Evolutionary conservation across 352 stramenopile genomes (phyloP).

Genomic region (Poterioochromonas sp.): DNA sequence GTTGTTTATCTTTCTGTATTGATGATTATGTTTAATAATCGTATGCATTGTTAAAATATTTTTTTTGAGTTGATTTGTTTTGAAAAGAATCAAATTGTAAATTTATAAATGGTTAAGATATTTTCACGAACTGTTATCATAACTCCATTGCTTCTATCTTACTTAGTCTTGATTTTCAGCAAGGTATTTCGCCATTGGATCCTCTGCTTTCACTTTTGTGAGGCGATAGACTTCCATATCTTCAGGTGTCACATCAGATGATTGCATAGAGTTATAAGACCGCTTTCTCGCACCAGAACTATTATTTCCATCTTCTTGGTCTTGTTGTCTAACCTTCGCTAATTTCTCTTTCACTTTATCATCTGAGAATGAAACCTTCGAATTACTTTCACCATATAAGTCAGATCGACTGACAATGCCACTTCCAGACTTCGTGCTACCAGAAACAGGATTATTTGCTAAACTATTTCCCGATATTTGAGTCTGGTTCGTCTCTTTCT

Average conservation of each 20-base stretch:
- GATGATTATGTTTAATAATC: no score
- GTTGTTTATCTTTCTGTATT: no score
- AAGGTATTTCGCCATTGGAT: slow-evolving; percentile 86
- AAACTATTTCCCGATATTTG: background rate
- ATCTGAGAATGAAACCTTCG: slow-evolving; percentile 64
- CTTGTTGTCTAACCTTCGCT: slow-evolving; percentile 49
- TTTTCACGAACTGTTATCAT: no score
- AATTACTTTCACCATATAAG: slow-evolving; percentile 63
- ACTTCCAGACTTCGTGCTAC: slow-evolving; percentile 63
- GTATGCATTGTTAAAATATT: no score
- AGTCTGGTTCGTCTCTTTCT: background rate
- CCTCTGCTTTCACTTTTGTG: slow-evolving; percentile 67
- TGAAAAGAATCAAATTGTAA: no score
- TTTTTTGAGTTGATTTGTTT: no score
- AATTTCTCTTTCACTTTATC: slow-evolving; percentile 49
- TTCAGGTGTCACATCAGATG: slow-evolving; percentile 78
- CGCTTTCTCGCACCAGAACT: slow-evolving; percentile 60
- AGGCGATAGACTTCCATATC: slow-evolving; percentile 91
- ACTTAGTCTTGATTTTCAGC: no score
- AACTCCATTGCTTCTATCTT: no score
- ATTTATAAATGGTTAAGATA: no score
- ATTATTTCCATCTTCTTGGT: slow-evolving; percentile 56
- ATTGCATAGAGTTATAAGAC: slow-evolving; percentile 85
- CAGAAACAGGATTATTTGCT: background rate
- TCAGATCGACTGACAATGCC: slow-evolving; percentile 51